Evolutionary conservation across 768 basidiomycete genomes (phyloP).

Genomic region (Tephrocybe sp.): DNA sequence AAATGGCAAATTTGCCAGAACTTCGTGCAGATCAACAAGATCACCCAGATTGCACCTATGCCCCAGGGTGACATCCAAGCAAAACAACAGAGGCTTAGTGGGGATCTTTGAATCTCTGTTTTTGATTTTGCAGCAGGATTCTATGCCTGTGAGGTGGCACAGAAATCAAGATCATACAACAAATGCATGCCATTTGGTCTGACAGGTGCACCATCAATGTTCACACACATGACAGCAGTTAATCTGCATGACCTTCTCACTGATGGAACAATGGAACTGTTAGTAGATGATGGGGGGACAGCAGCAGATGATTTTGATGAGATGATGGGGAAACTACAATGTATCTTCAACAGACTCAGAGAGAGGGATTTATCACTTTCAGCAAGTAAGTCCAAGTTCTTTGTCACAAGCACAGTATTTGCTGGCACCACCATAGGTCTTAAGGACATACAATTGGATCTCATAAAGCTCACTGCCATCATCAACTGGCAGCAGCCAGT

Average conservation of each 20-base stretch:
- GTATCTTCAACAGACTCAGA: conserved; percentile 26
- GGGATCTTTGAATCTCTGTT: conserved; percentile 29
- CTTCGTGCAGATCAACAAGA: conserved; percentile 5
- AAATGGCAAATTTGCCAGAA: conserved; percentile 12
- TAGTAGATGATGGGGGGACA: conserved; percentile 39
- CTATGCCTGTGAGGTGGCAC: conserved; percentile 20
- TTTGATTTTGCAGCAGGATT: conserved; percentile 44
- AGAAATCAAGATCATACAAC: conserved; percentile 17
- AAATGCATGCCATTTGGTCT: conserved; percentile 24
- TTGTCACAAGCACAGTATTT: conserved; percentile 35
- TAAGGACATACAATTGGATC: conserved; percentile 33
- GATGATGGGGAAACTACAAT: conserved; percentile 15
- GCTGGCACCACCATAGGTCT: conserved; percentile 32
- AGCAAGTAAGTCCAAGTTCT: conserved; percentile 22
- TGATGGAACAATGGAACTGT: conserved; percentile 28
- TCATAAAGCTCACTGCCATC: conserved; percentile 34
- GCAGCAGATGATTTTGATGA: conserved; percentile 31
- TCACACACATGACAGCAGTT: conserved; percentile 26
- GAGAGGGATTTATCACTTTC: conserved; percentile 3
- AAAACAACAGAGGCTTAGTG: conserved; percentile 36
- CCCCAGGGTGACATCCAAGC: conserved; percentile 35
- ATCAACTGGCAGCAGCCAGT: conserved; percentile 32
- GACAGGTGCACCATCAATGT: conserved; percentile 36
- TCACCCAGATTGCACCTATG: conserved; percentile 25
- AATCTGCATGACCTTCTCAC: conserved; percentile 23